phyloP scores from a whole-genome alignment of 768 basidiomycete genomes.

The Leucosporidium scottii region DNA sequence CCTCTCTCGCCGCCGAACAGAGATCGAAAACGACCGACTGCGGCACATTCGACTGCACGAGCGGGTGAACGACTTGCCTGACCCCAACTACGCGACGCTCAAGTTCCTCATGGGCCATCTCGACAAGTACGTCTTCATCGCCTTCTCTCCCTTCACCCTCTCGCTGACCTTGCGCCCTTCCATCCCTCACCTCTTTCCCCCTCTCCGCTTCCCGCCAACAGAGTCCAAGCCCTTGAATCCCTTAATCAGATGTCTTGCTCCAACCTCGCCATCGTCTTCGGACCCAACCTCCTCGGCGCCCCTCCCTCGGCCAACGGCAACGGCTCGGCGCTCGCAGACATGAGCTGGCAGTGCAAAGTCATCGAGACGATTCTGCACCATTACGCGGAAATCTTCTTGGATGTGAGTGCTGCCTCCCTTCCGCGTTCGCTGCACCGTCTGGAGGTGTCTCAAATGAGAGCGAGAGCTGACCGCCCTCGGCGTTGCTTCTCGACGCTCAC shows the following conservation, averaged over 20 bases:
- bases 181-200: not conserved
- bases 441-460: too few relatives aligned
- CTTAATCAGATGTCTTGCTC: conserved; percentile 87
- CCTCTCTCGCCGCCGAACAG: conserved; percentile 43
- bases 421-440: not conserved
- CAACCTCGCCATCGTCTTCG: conserved; percentile 93
- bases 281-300: conserved; percentile 87
- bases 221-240: conserved; percentile 65
- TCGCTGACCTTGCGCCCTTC: not conserved
- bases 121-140: conserved; percentile 56
- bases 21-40: conserved; percentile 86
- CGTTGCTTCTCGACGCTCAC: too few relatives aligned
- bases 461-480: too few relatives aligned
- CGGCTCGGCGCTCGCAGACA: conserved; percentile 43
- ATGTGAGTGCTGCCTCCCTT: conserved; percentile 46
- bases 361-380: conserved; percentile 92
- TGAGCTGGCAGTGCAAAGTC: conserved; percentile 55
- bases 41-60: conserved; percentile 95
- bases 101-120: conserved; percentile 94
- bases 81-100: conserved; percentile 95
- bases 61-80: conserved; percentile 93
- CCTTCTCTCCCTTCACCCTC: not conserved
- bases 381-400: conserved; percentile 93
- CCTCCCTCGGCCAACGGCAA: conserved; percentile 44
- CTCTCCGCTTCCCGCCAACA: not conserved